These are phyloP conservation scores for Penicillium decumbens DNA, from an alignment of 2,329 filamentous ascomycete species.

Conservation along the genomic window DNA sequence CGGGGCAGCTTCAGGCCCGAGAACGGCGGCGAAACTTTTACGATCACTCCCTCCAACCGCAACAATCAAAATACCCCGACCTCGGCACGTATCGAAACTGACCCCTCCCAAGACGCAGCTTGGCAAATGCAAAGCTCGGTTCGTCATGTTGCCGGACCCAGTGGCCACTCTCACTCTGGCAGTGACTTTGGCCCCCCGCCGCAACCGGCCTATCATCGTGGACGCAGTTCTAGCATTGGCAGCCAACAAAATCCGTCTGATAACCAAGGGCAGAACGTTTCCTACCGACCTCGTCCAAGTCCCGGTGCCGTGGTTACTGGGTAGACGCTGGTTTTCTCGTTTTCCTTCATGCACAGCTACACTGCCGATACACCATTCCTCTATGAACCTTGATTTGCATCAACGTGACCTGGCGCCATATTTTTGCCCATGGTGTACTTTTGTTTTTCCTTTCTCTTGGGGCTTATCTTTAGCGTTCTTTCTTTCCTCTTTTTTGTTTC, in stretches of 20 bases:
- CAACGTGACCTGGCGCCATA: conserved; percentile 15
- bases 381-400: conserved; percentile 18
- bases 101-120: conserved; percentile 64
- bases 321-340: conserved; percentile 17
- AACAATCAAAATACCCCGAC: conserved; percentile 42
- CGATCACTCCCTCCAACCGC: conserved; percentile 38
- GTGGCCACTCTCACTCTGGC: conserved; percentile 30
- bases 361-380: conserved; percentile 12
- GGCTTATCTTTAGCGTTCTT: conserved; percentile 29
- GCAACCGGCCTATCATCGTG: conserved; percentile 28
- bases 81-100: conserved; percentile 72
- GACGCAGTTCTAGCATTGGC: conserved; percentile 34
- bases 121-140: conserved; percentile 83
- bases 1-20: conserved; percentile 56
- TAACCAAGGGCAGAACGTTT: conserved; percentile 29
- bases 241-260: conserved; percentile 32
- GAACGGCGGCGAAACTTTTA: conserved; percentile 52
- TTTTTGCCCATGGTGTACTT: conserved; percentile 14
- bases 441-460: conserved; percentile 16
- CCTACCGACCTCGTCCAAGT: conserved; percentile 37
- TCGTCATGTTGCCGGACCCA: conserved; percentile 60
- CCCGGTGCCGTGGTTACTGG: conserved; percentile 40
- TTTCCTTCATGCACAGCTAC: conserved; percentile 20
- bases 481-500: conserved; percentile 16
- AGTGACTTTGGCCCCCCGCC: conserved; percentile 29